Conservation (phyloP, 495 filamentous ascomycete genomes). For the Lasiosphaeria ovina region DNA sequence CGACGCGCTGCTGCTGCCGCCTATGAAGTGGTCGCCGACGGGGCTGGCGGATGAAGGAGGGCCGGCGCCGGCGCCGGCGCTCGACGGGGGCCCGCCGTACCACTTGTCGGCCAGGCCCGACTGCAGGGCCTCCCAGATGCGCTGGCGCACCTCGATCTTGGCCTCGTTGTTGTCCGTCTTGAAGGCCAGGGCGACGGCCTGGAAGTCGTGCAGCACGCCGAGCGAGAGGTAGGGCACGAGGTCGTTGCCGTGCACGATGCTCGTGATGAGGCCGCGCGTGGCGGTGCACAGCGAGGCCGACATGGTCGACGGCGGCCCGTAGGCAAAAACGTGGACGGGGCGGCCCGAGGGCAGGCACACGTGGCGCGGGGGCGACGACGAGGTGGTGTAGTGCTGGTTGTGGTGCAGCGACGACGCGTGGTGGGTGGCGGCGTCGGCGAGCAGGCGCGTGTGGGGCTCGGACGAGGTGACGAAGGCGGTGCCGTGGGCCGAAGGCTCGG, state of each 20-base stretch:
- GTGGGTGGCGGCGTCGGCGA: slow-evolving; percentile 26
- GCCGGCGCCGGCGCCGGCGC: neutral
- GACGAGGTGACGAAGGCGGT: slow-evolving; percentile 48
- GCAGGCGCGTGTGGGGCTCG: slow-evolving; percentile 41
- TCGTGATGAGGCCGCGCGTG: slow-evolving; percentile 74
- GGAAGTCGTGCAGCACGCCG: slow-evolving; percentile 73
- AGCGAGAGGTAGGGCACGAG: slow-evolving; percentile 72
- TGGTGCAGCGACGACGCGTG: neutral
- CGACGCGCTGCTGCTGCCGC: neutral
- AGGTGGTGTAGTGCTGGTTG: slow-evolving; percentile 12
- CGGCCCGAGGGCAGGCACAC: slow-evolving; percentile 62
- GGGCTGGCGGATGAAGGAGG: no score
- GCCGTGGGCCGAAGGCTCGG: slow-evolving; percentile 29
- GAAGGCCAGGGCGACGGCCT: slow-evolving; percentile 67
- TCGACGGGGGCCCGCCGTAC: slow-evolving; percentile 32
- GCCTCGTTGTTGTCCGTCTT: slow-evolving; percentile 66
- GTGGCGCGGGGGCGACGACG: slow-evolving; percentile 12
- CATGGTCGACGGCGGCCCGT: slow-evolving; percentile 71
- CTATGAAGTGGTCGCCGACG: no score
- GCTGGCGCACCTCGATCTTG: slow-evolving; percentile 61
- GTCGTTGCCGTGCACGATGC: slow-evolving; percentile 69
- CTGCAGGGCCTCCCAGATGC: slow-evolving; percentile 63
- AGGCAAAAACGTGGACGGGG: slow-evolving; percentile 76
- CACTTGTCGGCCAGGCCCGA: slow-evolving; percentile 44
- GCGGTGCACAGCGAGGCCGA: slow-evolving; percentile 68